A percentile compares a stretch with the other conserved stretches of the same genome.
Evolutionary conservation across 2,329 filamentous ascomycete genomes (phyloP).

Genomic region (Paracamarosporium sp.): DNA sequence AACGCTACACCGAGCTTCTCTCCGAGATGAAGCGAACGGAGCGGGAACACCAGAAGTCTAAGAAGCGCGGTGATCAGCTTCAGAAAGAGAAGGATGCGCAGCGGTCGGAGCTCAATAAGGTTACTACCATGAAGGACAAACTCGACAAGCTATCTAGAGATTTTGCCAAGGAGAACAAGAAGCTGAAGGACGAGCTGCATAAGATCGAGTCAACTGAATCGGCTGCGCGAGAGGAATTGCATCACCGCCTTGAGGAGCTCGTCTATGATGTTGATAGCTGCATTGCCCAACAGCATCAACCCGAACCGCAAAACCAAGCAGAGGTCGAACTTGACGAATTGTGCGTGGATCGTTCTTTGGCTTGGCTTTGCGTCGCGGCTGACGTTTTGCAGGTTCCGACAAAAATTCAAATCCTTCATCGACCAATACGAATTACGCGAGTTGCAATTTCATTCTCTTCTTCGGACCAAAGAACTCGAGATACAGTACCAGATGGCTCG

Average conservation of each 20-base stretch:
- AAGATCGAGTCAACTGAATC: constrained; percentile 87
- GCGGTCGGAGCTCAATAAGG: constrained; percentile 87
- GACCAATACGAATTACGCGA: constrained; percentile 97
- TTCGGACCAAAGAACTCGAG: constrained; percentile 94
- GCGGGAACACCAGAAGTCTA: constrained; percentile 92
- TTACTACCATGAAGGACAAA: constrained; percentile 90
- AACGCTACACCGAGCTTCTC: constrained; percentile 88
- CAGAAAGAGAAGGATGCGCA: constrained; percentile 97
- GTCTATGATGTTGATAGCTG: constrained; percentile 86
- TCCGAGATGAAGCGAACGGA: constrained; percentile 96
- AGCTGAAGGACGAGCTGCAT: constrained; percentile 92
- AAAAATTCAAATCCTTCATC: constrained; percentile 92
- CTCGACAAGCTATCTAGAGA: constrained; percentile 95
- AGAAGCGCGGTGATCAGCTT: constrained; percentile 90
- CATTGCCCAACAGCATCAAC: constrained; percentile 84
- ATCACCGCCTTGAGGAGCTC: constrained; percentile 81
- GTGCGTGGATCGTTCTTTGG: constrained; percentile 59
- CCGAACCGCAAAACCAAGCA: constrained; percentile 74
- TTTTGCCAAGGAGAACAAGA: constrained; percentile 96
- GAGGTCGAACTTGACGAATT: constrained; percentile 90
- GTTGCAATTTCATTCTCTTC: constrained; percentile 87
- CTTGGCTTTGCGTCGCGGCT: constrained; percentile 6
- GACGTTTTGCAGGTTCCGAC: constrained; percentile 56
- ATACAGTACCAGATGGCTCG: constrained; percentile 90
- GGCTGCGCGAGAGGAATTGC: constrained; percentile 80